Conservation (phyloP, 2,329 filamentous ascomycete species). For the Tricladium varicosporioides region DNA sequence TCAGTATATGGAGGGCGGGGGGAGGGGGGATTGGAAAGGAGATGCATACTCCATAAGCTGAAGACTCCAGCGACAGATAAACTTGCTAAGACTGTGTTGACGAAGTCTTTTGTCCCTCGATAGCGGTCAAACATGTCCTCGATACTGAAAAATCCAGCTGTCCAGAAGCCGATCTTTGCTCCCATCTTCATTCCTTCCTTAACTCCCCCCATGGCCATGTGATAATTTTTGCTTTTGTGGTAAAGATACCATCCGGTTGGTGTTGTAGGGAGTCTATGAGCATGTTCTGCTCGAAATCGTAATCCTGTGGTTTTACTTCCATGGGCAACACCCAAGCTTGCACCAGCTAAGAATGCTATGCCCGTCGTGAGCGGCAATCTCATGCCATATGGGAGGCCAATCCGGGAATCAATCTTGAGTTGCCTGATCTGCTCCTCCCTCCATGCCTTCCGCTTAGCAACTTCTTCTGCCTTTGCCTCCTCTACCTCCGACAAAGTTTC, state of each 20-base stretch:
- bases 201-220: slow-evolving; percentile 73
- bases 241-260: slow-evolving; percentile 96
- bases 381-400: slow-evolving; percentile 61
- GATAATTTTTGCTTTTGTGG: slow-evolving; percentile 97
- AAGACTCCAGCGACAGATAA: slow-evolving; percentile 83
- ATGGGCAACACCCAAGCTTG: slow-evolving; percentile 67
- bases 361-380: slow-evolving; percentile 65
- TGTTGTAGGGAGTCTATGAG: slow-evolving; percentile 82
- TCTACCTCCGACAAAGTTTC: slow-evolving; percentile 13
- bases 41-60: slow-evolving; percentile 74
- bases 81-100: slow-evolving; percentile 79
- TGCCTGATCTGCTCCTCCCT: slow-evolving; percentile 15
- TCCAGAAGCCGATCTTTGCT: slow-evolving; percentile 67
- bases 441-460: slow-evolving; percentile 5
- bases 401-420: slow-evolving; percentile 34
- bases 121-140: slow-evolving; percentile 84
- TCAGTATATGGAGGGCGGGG: no score
- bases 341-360: slow-evolving; percentile 65
- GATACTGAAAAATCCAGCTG: slow-evolving; percentile 71
- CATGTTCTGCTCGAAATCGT: slow-evolving; percentile 92
- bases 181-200: slow-evolving; percentile 78
- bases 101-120: slow-evolving; percentile 67
- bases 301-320: slow-evolving; percentile 73
- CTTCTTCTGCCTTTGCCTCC: slow-evolving; percentile 3
- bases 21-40: not conserved